Evolutionary conservation across 164 flowering plant species (phyloP), one percentile per base, ranked within the genome.

Genomic region (Umbellularia californica): DNA sequence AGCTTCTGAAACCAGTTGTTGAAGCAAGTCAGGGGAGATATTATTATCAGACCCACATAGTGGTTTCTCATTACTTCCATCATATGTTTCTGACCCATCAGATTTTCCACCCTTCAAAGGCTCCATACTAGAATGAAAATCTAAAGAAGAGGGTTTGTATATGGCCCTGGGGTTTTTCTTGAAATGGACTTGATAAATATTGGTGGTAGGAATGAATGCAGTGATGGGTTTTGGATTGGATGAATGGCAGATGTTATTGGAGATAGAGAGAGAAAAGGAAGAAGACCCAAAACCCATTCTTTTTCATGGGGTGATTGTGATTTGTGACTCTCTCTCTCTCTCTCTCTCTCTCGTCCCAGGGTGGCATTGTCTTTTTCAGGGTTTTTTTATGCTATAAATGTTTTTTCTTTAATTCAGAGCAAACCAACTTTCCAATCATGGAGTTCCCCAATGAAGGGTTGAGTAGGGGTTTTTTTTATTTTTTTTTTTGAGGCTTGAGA

Each of bases 1-100:
- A 76, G 98, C 91, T 71, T 96, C 95, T 79, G 88, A 83, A 33
- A 82, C 88, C 87, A 96, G 77, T 77, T 88, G 79, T 73, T 90
- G 82, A 60, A 90, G 65, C 88, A 96, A 78, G 50, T 80, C 78
- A 9, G 84, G 81, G 75, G 85, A 85, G 69, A 89, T 74, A n/a
- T 75, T 72, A 77, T 79, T 71, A 77, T 79, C 89, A 66, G 81
- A 72, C 82, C 82, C 85, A 50, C 72, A 79, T 25, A 74, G 27
- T 83, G 84, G 81, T 72, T 7, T 75, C 19, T 9, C 11, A 2
- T 50, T 22, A 70, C 14, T 52, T 62, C 71, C 82, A 67, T 80
- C 78, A 12, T 74, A 83, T 75, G 80, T 76, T 70, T 85, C 83
- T 71, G 74, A 69, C 47, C 51, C 71, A 58, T 69, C 82, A 28